These are phyloP conservation scores for Neonectria magnoliae DNA, from an alignment of 2,329 filamentous ascomycete species.

Conservation along the genomic window DNA sequence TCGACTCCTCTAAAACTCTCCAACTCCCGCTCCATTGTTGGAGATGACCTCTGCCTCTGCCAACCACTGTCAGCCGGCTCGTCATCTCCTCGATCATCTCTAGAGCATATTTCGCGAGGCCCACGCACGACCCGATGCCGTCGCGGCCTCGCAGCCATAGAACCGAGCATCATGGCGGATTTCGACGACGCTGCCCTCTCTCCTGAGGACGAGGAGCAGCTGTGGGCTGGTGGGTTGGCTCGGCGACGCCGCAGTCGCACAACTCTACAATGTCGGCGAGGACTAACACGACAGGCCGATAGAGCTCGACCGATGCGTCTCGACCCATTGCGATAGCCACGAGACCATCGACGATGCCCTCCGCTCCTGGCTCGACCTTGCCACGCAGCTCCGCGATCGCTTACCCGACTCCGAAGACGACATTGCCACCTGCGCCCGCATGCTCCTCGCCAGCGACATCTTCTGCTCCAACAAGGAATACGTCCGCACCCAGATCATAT, in stretches of 20 bases:
- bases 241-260: not conserved
- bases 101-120: constrained; percentile 23
- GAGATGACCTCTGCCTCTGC: constrained; percentile 38
- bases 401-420: constrained; percentile 82
- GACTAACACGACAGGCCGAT: constrained; percentile 26
- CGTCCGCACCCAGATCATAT: constrained; percentile 90
- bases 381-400: constrained; percentile 78
- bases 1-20: constrained; percentile 13
- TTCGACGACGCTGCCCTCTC: constrained; percentile 70
- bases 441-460: constrained; percentile 78
- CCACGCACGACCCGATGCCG: constrained; percentile 47
- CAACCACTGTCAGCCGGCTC: constrained; percentile 34
- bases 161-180: constrained; percentile 62
- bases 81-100: constrained; percentile 28
- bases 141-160: constrained; percentile 40
- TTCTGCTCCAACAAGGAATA: constrained; percentile 83
- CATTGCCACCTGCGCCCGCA: constrained; percentile 81
- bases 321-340: constrained; percentile 59
- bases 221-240: constrained; percentile 79
- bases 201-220: constrained; percentile 83
- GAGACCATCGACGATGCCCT: constrained; percentile 83
- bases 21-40: constrained; percentile 19
- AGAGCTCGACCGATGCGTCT: constrained; percentile 62
- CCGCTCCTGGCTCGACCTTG: constrained; percentile 83
- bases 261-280: constrained; percentile 14